A percentile compares a stretch with the other conserved stretches of the same genome.
Evolutionary conservation across 805 yeast genomes (phyloP).

Genomic region (Kregervanrija delftensis): DNA sequence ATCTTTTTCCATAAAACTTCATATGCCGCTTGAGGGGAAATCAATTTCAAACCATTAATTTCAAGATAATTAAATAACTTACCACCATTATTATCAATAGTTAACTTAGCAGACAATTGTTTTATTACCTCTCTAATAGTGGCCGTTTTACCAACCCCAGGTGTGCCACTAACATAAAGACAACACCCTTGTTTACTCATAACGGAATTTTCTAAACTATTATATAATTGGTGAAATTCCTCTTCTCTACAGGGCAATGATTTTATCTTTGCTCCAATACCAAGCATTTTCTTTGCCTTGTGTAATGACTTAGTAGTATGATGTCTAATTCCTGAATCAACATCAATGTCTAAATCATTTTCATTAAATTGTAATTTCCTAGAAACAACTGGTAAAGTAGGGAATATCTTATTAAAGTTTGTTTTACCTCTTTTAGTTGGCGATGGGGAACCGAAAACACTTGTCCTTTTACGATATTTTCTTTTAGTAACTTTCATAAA

Average conservation of each 20-base stretch:
- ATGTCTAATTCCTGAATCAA: conserved; percentile 8
- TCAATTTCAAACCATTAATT: conserved; percentile 82
- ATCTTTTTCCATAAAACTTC: conserved; percentile 77
- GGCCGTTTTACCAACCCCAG: conserved; percentile 97
- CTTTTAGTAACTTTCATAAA: conserved; percentile 4
- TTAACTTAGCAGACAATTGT: conserved; percentile 39
- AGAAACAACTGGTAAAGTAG: conserved; percentile 10
- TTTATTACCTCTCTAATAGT: conserved; percentile 82
- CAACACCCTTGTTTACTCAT: conserved; percentile 71
- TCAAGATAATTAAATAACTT: conserved; percentile 66
- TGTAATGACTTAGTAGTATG: conserved; percentile 21
- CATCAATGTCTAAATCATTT: conserved; percentile 8
- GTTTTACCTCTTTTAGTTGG: neutral
- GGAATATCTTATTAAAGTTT: neutral
- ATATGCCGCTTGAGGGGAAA: conserved; percentile 75
- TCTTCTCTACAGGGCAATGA: conserved; percentile 80
- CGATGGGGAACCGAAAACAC: neutral
- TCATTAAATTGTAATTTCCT: conserved; percentile 6
- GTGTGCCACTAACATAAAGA: conserved; percentile 90
- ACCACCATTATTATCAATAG: conserved; percentile 13
- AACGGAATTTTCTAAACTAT: conserved; percentile 65
- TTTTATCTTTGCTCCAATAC: conserved; percentile 33
- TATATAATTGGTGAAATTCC: conserved; percentile 66
- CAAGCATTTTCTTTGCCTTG: conserved; percentile 34
- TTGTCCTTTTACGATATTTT: neutral